phyloP scores from a whole-genome alignment of 2,329 filamentous ascomycete species.

The Neofusicoccum sp. region DNA sequence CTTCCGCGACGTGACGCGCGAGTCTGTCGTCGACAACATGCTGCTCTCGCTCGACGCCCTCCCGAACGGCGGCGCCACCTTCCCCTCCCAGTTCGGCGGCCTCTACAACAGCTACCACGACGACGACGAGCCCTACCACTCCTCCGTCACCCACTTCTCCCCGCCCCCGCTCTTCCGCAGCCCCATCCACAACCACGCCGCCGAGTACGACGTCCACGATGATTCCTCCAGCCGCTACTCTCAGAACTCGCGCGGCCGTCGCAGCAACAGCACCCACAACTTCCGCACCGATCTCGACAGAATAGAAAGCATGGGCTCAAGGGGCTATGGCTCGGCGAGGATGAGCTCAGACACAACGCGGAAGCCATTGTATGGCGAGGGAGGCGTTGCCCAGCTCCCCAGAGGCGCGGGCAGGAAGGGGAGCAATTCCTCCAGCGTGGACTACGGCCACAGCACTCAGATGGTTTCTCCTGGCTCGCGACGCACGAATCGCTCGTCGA shows the following conservation, averaged over 20 bases:
- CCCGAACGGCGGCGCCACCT: conserved; percentile 42
- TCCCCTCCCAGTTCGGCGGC: conserved; percentile 27
- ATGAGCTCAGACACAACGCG: conserved; percentile 24
- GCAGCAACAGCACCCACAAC: conserved; percentile 79
- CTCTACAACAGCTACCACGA: conserved; percentile 40
- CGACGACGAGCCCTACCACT: conserved; percentile 41
- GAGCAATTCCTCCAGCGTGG: conserved; percentile 68
- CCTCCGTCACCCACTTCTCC: conserved; percentile 32
- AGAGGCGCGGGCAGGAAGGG: conserved; percentile 56
- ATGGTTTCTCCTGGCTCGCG: conserved; percentile 55
- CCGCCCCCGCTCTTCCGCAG: conserved; percentile 41
- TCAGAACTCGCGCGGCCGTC: conserved; percentile 54
- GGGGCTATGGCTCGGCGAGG: conserved; percentile 10
- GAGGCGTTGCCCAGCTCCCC: conserved; percentile 31
- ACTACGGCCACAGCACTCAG: conserved; percentile 60
- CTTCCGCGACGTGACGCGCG: conserved; percentile 73
- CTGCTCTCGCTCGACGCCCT: conserved; percentile 82
- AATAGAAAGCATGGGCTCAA: conserved; percentile 27
- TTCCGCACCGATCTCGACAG: conserved; percentile 42
- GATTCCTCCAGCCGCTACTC: conserved; percentile 42
- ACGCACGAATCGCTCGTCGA: conserved; percentile 61
- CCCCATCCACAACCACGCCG: conserved; percentile 60
- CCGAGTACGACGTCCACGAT: conserved; percentile 41
- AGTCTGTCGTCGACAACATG: conserved; percentile 95
- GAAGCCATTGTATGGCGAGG: conserved; percentile 29